A percentile compares a stretch with the other conserved stretches of the same genome.
These are phyloP conservation scores for Cornus suecica DNA, from an alignment of 148 eudicot genomes.

Conservation along the genomic window DNA sequence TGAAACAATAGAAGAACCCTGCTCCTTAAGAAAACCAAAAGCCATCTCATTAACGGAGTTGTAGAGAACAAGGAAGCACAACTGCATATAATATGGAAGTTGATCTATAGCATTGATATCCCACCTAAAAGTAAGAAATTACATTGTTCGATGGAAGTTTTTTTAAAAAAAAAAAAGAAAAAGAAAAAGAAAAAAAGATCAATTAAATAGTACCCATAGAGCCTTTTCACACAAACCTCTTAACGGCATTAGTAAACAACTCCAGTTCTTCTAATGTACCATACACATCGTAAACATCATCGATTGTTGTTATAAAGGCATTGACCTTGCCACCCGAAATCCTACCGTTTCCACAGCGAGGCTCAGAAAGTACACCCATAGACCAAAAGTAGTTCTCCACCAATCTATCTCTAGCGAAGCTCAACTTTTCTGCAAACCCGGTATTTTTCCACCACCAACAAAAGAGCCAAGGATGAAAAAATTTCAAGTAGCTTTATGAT, in stretches of 20 bases:
- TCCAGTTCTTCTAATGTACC: too few relatives aligned
- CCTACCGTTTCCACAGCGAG: conserved; percentile 12
- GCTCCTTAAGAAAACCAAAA: conserved; percentile 5
- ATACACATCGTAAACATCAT: too few relatives aligned
- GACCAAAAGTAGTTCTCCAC: conserved; percentile 31
- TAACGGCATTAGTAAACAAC: conserved; percentile 16
- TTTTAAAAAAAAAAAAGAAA: too few relatives aligned
- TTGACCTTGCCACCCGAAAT: conserved; percentile 14
- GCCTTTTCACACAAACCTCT: too few relatives aligned
- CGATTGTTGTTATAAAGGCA: conserved; percentile 15
- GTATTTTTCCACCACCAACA: conserved; percentile 23
- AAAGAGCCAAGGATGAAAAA: too few relatives aligned
- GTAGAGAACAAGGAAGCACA: conserved; percentile 17
- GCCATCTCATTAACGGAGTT: conserved; percentile 19
- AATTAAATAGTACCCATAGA: too few relatives aligned
- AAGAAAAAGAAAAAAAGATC: too few relatives aligned
- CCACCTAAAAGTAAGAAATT: conserved; percentile 24
- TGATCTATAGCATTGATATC: too few relatives aligned
- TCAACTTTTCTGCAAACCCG: conserved; percentile 19
- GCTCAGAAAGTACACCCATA: conserved; percentile 16
- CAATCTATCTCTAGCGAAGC: too few relatives aligned
- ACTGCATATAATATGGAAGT: conserved; percentile 30
- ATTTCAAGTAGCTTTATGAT: too few relatives aligned
- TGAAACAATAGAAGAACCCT: conserved; percentile 1
- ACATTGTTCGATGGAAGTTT: too few relatives aligned